Conservation (phyloP, 176 grass and related monocot species). For the Cocos nucifera region DNA sequence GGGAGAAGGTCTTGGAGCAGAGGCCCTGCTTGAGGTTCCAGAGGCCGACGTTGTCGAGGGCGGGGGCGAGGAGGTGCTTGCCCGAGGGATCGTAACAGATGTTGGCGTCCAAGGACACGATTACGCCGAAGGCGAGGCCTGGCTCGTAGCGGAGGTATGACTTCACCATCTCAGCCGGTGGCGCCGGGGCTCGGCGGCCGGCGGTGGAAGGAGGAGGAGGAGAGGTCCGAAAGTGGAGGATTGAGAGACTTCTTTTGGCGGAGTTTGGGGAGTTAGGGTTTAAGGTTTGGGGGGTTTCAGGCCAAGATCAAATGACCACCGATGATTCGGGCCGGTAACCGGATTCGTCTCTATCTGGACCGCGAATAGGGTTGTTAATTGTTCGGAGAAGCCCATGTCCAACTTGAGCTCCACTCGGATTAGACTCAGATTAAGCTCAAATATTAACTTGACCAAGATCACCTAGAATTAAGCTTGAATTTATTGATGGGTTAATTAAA, state of each 20-base stretch:
- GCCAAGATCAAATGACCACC: neutral
- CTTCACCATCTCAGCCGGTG: slow-evolving; percentile 64
- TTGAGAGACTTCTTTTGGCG: neutral
- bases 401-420: no score
- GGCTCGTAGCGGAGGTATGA: slow-evolving; percentile 92
- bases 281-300: neutral
- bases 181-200: slow-evolving; percentile 9
- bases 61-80: slow-evolving; percentile 65
- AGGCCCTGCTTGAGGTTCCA: slow-evolving; percentile 95
- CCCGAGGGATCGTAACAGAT: slow-evolving; percentile 74
- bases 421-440: no score
- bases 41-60: slow-evolving; percentile 56
- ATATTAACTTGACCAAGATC: no score
- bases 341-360: no score
- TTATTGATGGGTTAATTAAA: no score
- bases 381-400: no score
- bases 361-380: no score
- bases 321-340: no score
- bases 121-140: slow-evolving; percentile 62
- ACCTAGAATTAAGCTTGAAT: no score
- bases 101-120: slow-evolving; percentile 66
- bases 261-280: no score
- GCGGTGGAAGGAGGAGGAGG: neutral
- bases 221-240: neutral
- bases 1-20: slow-evolving; percentile 40